These are phyloP conservation scores for Picea abies DNA, from an alignment of 83 land plant genomes.

Conservation along the genomic window DNA sequence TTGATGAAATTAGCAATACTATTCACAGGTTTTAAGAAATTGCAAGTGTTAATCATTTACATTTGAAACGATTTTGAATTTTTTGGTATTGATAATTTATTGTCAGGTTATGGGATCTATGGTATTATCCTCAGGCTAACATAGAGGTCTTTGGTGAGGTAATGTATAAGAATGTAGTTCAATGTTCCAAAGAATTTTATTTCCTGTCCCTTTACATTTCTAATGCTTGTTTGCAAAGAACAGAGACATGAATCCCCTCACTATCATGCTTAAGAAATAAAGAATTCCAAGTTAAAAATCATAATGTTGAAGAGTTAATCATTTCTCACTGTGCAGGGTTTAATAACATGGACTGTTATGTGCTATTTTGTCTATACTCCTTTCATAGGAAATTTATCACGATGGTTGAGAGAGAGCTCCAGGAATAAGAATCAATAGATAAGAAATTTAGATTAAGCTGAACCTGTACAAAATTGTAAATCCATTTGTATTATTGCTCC, in stretches of 20 bases:
- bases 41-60: not conserved
- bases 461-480: too few relatives aligned
- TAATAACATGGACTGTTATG: conserved; percentile 73
- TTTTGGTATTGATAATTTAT: not conserved
- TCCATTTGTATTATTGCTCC: too few relatives aligned
- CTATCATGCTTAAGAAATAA: not conserved
- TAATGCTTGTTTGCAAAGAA: not conserved
- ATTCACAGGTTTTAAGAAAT: not conserved
- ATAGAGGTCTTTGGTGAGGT: conserved; percentile 76
- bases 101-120: conserved; percentile 66
- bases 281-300: not conserved
- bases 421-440: too few relatives aligned
- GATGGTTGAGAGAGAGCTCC: conserved; percentile 51
- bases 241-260: not conserved
- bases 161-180: not conserved
- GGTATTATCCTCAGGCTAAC: conserved; percentile 85
- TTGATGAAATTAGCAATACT: not conserved
- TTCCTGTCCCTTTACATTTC: not conserved
- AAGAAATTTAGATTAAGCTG: too few relatives aligned
- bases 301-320: not conserved
- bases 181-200: not conserved
- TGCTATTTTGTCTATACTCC: conserved; percentile 92
- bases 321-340: conserved; percentile 51
- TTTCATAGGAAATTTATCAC: conserved; percentile 69
- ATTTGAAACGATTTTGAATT: not conserved